Evolutionary conservation across 257 asterid genomes (phyloP).

Genomic region (Solanum ossicruentum): DNA sequence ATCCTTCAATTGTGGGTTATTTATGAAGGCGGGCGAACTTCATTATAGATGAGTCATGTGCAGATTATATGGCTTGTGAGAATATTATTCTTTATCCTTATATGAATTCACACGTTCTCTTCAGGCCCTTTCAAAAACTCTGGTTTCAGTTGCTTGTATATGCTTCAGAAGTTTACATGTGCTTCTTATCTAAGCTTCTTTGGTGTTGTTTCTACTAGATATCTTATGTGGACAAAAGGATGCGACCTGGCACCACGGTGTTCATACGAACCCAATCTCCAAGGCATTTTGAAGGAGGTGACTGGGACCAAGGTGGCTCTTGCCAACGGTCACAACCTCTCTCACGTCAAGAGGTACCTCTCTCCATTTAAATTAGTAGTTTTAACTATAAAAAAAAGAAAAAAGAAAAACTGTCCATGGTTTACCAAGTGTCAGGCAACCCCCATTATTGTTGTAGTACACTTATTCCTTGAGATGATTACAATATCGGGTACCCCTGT

Average conservation of each 20-base stretch:
- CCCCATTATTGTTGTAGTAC: not conserved
- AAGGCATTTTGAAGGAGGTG: conserved; percentile 93
- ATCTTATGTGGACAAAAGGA: conserved; percentile 39
- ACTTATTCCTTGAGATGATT: not conserved
- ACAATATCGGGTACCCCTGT: no score
- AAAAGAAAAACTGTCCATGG: not conserved
- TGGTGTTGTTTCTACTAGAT: conserved; percentile 21
- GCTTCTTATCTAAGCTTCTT: not conserved
- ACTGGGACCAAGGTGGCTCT: conserved; percentile 93
- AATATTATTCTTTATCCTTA: not conserved
- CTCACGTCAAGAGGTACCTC: conserved; percentile 52
- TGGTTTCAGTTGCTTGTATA: not conserved
- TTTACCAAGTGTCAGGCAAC: not conserved
- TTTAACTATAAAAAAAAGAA: not conserved
- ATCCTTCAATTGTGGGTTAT: not conserved
- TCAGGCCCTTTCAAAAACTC: not conserved
- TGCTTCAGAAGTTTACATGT: not conserved
- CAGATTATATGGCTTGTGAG: not conserved
- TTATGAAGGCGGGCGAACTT: not conserved
- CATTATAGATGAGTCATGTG: not conserved
- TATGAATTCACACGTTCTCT: not conserved
- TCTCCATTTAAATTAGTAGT: not conserved
- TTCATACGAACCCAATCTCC: conserved; percentile 89
- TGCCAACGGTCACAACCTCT: conserved; percentile 65
- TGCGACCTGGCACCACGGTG: conserved; percentile 30